Conservation (phyloP, 2,329 filamentous ascomycete genomes). For the Byssochlamys sp. region DNA sequence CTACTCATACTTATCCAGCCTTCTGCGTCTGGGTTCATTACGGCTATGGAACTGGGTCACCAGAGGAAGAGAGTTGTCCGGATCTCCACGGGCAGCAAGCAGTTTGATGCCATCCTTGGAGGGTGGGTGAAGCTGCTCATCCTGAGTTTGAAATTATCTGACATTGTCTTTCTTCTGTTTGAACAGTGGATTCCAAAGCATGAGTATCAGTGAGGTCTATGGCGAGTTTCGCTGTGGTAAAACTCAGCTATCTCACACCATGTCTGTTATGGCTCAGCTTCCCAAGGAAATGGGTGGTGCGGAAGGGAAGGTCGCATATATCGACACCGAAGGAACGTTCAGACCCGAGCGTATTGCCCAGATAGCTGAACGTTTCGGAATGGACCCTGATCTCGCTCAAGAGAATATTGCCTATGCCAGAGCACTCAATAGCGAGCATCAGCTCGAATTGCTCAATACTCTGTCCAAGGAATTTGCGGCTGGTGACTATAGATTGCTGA, state of each 20-base stretch:
- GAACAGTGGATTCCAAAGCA: conserved; percentile 55
- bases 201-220: conserved; percentile 54
- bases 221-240: conserved; percentile 51
- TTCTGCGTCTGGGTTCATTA: conserved; percentile 52
- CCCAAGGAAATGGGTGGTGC: conserved; percentile 53
- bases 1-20: conserved; percentile 35
- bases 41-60: conserved; percentile 54
- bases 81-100: conserved; percentile 61
- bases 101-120: conserved; percentile 55
- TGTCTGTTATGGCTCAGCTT: conserved; percentile 54
- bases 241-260: conserved; percentile 60
- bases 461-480: conserved; percentile 52
- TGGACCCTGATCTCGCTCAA: conserved; percentile 49
- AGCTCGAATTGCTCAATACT: conserved; percentile 54
- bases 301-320: conserved; percentile 60
- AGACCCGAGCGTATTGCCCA: conserved; percentile 57
- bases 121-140: conserved; percentile 37
- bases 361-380: conserved; percentile 57
- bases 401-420: conserved; percentile 60
- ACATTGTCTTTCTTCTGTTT: neutral
- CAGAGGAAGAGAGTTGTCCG: conserved; percentile 54
- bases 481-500: conserved; percentile 56
- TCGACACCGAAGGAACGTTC: conserved; percentile 59
- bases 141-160: neutral
- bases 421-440: conserved; percentile 57